phyloP scores from a whole-genome alignment of 2,329 filamentous ascomycete genomes.

The Exophiala phaeomuriformis region DNA sequence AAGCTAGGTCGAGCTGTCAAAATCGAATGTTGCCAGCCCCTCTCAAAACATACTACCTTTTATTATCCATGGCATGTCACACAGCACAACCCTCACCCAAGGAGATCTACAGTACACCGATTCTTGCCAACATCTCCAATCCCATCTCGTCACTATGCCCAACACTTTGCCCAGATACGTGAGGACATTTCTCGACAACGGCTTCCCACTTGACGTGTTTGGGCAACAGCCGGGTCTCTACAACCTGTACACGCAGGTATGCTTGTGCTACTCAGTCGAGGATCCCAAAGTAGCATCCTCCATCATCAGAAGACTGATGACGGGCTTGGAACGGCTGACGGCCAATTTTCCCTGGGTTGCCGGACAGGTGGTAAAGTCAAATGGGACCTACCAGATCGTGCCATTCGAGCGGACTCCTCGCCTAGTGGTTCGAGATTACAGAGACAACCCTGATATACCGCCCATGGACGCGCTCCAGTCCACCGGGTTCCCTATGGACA shows the following conservation, averaged over 20 bases:
- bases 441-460: conserved; percentile 32
- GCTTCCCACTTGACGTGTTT: neutral
- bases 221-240: conserved; percentile 7
- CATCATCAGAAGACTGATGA: conserved; percentile 31
- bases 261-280: conserved; percentile 35
- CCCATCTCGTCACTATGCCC: neutral
- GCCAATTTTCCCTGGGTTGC: conserved; percentile 43
- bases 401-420: conserved; percentile 28
- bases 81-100: no score
- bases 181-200: neutral
- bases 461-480: conserved; percentile 35
- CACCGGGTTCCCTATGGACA: conserved; percentile 40
- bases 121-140: no score
- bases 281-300: conserved; percentile 23
- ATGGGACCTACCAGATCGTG: conserved; percentile 38
- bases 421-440: conserved; percentile 41
- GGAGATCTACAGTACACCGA: no score
- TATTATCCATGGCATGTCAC: no score
- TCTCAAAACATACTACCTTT: no score
- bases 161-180: neutral
- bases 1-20: no score
- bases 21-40: no score
- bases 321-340: conserved; percentile 37
- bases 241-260: conserved; percentile 31
- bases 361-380: conserved; percentile 38